Evolutionary conservation across 2,329 filamentous ascomycete species (phyloP), one percentile per base, ranked within the genome.

Genomic region (Thermoascus crustaceus): DNA sequence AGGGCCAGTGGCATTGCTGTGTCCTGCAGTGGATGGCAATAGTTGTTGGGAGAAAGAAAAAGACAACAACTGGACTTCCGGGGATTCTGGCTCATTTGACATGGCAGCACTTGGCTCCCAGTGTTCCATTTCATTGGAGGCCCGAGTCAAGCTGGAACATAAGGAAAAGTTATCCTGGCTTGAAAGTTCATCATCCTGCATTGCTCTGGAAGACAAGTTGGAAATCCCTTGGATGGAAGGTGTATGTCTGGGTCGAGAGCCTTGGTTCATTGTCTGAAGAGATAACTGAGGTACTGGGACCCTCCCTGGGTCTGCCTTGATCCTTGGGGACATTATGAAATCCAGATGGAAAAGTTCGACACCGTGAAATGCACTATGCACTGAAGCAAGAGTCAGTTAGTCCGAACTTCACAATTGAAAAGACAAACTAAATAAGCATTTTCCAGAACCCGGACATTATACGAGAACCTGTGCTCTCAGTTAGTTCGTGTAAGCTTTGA

Each of bases 141-240:
- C 55, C 48, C 54, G 56, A 49, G 50, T 50, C 37, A 56, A 52
- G 47, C 49, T 60, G 46, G 61, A 63, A 51, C 57, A 61, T 42
- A 63, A 54, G 41, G 61, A 61, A 44, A 61, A 61, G 43, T 46
- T 57, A 53, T 62, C 60, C 49, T 60, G 58, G 49, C 54, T 59
- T 36, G 58, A 58, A 42, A 63, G 50, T 39, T 65, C 61, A 60
- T 63, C 57, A 61, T 64, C 61, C 55, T 61, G 60, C 52, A 53
- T 37, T 44, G 50, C 48, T 50, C 55, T 58, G 45, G 61, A 55
- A 48, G 54, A 44, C 49, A 61, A 51, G 47, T 57, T 59, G 50
- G 58, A 51, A 31, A 58, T 47, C 50, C 58, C 60, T 48, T 54
- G 57, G 38, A 55, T 43, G 44, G 58, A 44, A 46, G 57, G 48